Evolutionary conservation across 768 basidiomycete species (phyloP).

Genomic region (Amanita muscaria): DNA sequence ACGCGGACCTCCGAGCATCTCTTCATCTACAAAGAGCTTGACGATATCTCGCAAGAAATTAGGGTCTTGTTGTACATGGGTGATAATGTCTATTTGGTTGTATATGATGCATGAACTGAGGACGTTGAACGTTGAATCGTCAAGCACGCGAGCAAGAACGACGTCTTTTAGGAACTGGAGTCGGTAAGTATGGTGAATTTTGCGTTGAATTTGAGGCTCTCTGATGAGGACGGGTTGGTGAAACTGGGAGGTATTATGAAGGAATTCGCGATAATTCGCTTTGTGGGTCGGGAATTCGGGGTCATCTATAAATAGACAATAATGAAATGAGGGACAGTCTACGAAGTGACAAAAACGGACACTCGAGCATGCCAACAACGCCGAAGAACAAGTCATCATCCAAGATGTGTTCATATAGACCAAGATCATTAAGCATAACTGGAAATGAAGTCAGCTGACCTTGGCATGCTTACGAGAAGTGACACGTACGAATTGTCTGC

Average conservation of each 20-base stretch:
- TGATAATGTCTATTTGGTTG: slow-evolving; percentile 98
- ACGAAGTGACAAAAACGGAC: slow-evolving; percentile 38
- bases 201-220: slow-evolving; percentile 66
- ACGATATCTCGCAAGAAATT: slow-evolving; percentile 74
- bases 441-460: slow-evolving; percentile 8
- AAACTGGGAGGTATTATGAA: slow-evolving; percentile 74
- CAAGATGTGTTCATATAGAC: slow-evolving; percentile 89
- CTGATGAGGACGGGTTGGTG: slow-evolving; percentile 83
- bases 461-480: slow-evolving; percentile 5
- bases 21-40: slow-evolving; percentile 63
- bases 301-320: slow-evolving; percentile 53
- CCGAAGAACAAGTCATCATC: slow-evolving; percentile 89
- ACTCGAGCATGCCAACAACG: slow-evolving; percentile 95
- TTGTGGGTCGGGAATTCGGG: slow-evolving; percentile 96
- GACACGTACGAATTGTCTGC: slow-evolving; percentile 77
- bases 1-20: slow-evolving; percentile 36
- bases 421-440: slow-evolving; percentile 95
- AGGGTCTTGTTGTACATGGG: slow-evolving; percentile 73
- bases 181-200: slow-evolving; percentile 96
- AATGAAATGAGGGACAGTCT: slow-evolving; percentile 9
- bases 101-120: slow-evolving; percentile 96
- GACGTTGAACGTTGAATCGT: slow-evolving; percentile 95
- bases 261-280: slow-evolving; percentile 93
- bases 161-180: slow-evolving; percentile 98
- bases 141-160: slow-evolving; percentile 87